Evolutionary conservation across 106 monocot genomes (phyloP).

Genomic region (Agapanthus africanus): DNA sequence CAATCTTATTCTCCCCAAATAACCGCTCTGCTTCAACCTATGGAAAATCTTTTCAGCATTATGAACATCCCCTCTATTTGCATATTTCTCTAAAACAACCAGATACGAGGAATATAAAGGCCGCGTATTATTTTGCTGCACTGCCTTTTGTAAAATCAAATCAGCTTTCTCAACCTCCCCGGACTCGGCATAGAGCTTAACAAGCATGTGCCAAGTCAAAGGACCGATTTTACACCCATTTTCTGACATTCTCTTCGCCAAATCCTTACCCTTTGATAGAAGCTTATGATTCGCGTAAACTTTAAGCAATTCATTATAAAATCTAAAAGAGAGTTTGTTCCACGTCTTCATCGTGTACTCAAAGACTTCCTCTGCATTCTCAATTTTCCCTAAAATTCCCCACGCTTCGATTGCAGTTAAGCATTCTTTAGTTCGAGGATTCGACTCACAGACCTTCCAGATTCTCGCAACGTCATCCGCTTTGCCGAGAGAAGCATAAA

Average conservation of each 20-base stretch:
- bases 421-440: conserved; percentile 23
- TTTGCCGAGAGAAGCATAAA: conserved; percentile 61
- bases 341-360: conserved; percentile 40
- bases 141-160: conserved; percentile 42
- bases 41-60: conserved; percentile 67
- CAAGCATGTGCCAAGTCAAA: conserved; percentile 50
- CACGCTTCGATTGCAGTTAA: conserved; percentile 71
- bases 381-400: conserved; percentile 56
- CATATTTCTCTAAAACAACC: conserved; percentile 37
- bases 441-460: conserved; percentile 48
- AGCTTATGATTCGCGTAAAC: conserved; percentile 66
- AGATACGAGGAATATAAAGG: conserved; percentile 46
- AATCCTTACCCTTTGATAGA: conserved; percentile 50
- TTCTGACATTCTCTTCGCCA: conserved; percentile 53
- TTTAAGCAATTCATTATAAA: conserved; percentile 44
- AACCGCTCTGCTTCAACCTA: conserved; percentile 37
- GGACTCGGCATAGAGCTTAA: conserved; percentile 44
- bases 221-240: conserved; percentile 39
- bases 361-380: conserved; percentile 69
- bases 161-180: conserved; percentile 80
- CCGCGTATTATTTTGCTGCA: conserved; percentile 23
- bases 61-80: conserved; percentile 54
- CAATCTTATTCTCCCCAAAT: conserved; percentile 36
- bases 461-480: conserved; percentile 67
- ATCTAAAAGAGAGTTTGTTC: conserved; percentile 34